Evolutionary conservation across 2,329 filamentous ascomycete species (phyloP), one percentile per base, ranked within the genome.

Genomic region (Blumeria graminis): DNA sequence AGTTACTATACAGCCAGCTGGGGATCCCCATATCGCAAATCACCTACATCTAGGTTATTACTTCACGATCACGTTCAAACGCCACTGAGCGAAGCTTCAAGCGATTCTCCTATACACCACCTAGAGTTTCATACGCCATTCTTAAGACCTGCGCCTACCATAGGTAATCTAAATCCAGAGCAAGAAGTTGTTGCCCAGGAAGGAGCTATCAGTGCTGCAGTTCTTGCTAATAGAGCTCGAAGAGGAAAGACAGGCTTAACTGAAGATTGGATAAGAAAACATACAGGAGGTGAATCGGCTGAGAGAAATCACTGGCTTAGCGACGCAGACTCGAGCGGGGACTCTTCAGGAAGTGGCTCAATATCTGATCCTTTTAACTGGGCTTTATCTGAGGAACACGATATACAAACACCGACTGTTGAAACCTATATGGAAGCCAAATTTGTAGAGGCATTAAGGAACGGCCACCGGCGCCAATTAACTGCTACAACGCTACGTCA

Each of bases 11-110:
- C 86, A 51, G 83, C 87, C 53, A 89, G 83, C 67, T 94, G 89
- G 88, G 89, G 89, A 57, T 94, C 88, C 56, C 89, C 89, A 22
- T 94, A 94, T 70, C 81, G 84, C 41, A 71, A 74, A 11, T 82
- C 77, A 57, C 50, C 69, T 74, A 58, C 70, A 74, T 53, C 54
- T 7, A 56, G 58, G 16, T 55, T 58, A 16, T 58, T 56, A 32
- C 63, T 61, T 1, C 59, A 63, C 57, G 60, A 57, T 56, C 73
- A 73, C 55, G 69, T 69, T 56, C 69, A 71, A 59, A 78, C 76
- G 62, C 71, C 73, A 61, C 76, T 75, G 65, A 81, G 77, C 67
- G 77, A 66, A 75, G 77, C 65, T 75, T 81, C 76, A 2, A 77
- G 79, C 63, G 77, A 77, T 59, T 77, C 74, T 48, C 77, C 75